A percentile compares a stretch with the other conserved stretches of the same genome.
Conservation (phyloP, 768 basidiomycete species). For the Agrocybe praecox region DNA sequence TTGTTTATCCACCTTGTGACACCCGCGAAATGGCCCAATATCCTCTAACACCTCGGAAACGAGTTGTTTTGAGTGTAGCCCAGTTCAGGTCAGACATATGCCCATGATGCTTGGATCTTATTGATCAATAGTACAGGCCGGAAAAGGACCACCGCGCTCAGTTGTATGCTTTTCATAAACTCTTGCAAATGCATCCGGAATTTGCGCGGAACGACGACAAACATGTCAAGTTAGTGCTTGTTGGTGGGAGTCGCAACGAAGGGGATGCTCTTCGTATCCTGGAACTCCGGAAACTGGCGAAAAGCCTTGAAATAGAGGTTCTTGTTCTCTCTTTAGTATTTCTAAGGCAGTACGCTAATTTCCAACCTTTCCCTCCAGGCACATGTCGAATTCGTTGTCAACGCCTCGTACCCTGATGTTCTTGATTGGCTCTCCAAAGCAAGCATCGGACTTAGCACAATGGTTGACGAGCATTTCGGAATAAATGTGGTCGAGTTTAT, state of each 20-base stretch:
- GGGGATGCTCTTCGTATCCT: conserved; percentile 74
- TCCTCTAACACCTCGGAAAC: conserved; percentile 53
- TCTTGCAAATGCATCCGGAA: conserved; percentile 64
- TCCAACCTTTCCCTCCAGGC: conserved; percentile 40
- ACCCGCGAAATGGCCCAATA: conserved; percentile 69
- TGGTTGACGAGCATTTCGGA: conserved; percentile 98
- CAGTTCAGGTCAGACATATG: conserved; percentile 76
- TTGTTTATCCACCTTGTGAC: conserved; percentile 94
- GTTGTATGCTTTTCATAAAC: conserved; percentile 62
- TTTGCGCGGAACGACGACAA: conserved; percentile 35
- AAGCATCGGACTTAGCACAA: conserved; percentile 89
- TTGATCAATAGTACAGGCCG: conserved; percentile 51
- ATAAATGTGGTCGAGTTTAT: conserved; percentile 98
- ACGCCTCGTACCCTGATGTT: conserved; percentile 76
- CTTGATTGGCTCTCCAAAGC: conserved; percentile 72
- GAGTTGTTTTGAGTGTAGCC: conserved; percentile 81
- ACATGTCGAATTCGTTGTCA: conserved; percentile 77
- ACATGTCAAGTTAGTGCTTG: conserved; percentile 64
- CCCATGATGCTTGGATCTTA: neutral
- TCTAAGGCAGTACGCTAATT: neutral
- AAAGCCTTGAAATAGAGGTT: conserved; percentile 68
- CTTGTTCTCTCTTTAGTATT: conserved; percentile 15
- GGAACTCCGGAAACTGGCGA: conserved; percentile 56
- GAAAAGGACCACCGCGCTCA: conserved; percentile 94
- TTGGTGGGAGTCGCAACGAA: conserved; percentile 85